Evolutionary conservation across 2,329 filamentous ascomycete species (phyloP).

Genomic region (Aspergillus pseudotamarii): DNA sequence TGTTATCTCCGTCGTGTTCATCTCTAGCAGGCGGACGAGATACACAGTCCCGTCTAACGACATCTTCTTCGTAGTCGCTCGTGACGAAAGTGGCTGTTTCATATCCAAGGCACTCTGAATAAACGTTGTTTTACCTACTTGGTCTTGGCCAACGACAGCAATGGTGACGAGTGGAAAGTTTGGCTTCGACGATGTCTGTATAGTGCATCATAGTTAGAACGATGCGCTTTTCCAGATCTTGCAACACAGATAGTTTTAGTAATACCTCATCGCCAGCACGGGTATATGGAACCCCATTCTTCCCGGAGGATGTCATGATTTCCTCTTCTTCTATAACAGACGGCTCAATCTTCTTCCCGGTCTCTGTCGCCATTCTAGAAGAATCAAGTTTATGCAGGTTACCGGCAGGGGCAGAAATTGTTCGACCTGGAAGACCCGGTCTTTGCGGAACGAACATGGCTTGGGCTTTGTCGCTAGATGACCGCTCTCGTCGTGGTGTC

Average conservation of each 20-base stretch:
- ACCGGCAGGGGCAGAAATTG: slow-evolving; percentile 38
- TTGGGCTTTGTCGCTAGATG: slow-evolving; percentile 36
- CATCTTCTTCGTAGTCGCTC: slow-evolving; percentile 55
- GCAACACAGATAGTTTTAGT: not conserved
- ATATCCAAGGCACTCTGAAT: slow-evolving; percentile 60
- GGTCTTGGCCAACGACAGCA: slow-evolving; percentile 57
- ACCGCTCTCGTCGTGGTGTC: slow-evolving; percentile 31
- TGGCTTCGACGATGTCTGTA: slow-evolving; percentile 29
- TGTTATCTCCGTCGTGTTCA: slow-evolving; percentile 55
- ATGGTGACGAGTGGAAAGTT: slow-evolving; percentile 59
- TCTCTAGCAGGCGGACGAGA: slow-evolving; percentile 60
- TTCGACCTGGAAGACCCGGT: slow-evolving; percentile 37
- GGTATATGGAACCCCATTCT: slow-evolving; percentile 19
- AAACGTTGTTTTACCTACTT: slow-evolving; percentile 63
- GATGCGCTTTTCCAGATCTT: slow-evolving; percentile 1
- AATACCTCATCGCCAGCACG: slow-evolving; percentile 32
- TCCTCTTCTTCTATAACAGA: slow-evolving; percentile 37
- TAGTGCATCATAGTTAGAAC: slow-evolving; percentile 14
- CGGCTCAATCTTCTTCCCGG: slow-evolving; percentile 22
- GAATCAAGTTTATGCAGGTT: slow-evolving; percentile 31
- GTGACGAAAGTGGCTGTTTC: slow-evolving; percentile 45
- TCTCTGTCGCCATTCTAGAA: slow-evolving; percentile 22
- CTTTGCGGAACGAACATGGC: slow-evolving; percentile 29
- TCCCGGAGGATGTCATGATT: slow-evolving; percentile 15
- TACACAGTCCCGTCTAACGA: slow-evolving; percentile 59